Conservation (phyloP, 805 yeast genomes). For the Starmera caribaea region DNA sequence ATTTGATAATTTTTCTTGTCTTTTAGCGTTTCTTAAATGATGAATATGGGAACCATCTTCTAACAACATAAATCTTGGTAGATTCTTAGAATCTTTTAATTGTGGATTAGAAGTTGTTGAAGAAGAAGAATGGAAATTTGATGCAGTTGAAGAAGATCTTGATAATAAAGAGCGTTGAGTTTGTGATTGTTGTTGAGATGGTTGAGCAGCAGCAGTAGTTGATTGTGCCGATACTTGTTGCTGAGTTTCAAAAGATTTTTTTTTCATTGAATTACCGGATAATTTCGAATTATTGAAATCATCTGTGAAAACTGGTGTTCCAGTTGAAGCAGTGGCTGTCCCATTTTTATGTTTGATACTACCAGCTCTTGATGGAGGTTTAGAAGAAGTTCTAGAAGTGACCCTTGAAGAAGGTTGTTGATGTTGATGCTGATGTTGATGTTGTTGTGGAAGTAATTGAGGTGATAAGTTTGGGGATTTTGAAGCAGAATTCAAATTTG, state of each 20-base stretch:
- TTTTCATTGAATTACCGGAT: background rate
- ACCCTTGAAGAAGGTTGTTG: slow-evolving; percentile 1
- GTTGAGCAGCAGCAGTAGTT: background rate
- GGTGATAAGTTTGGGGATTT: background rate
- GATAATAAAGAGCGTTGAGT: slow-evolving; percentile 6
- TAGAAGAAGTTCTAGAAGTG: slow-evolving; percentile 1
- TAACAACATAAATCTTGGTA: slow-evolving; percentile 37
- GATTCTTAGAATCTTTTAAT: slow-evolving; percentile 5
- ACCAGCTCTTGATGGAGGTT: slow-evolving; percentile 9
- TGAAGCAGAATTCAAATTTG: too few species aligned
- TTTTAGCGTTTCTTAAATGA: slow-evolving; percentile 59
- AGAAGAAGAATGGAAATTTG: slow-evolving; percentile 5
- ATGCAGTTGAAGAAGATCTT: slow-evolving; percentile 15
- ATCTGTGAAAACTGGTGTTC: slow-evolving; percentile 1
- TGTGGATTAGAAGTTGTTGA: background rate
- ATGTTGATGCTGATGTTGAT: slow-evolving; percentile 2
- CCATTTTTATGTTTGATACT: slow-evolving; percentile 5
- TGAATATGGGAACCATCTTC: slow-evolving; percentile 80
- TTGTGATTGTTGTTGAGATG: background rate
- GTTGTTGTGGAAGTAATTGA: background rate
- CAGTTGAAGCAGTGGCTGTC: background rate
- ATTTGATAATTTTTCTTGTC: slow-evolving; percentile 67
- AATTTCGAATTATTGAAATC: slow-evolving; percentile 5
- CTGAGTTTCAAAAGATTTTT: background rate
- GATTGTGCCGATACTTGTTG: background rate